Evolutionary conservation across 106 monocot genomes (phyloP), one percentile per base, ranked within the genome.

Genomic region (Dioscorea dumetorum): DNA sequence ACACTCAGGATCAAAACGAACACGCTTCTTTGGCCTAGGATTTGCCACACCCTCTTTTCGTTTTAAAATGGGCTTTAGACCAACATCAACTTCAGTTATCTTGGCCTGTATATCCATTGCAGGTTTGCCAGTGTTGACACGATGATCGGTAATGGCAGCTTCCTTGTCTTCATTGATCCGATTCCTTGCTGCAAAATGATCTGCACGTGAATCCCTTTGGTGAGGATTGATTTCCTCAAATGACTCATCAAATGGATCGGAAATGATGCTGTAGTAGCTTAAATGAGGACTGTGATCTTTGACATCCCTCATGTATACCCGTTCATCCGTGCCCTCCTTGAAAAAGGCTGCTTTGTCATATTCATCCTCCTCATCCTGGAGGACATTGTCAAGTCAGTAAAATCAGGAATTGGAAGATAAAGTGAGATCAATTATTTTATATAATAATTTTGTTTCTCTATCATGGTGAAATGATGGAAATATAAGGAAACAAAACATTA

Each of bases 311-410:
- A 99, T 93, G 76, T 99, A 99, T 19, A 99, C 64, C 24, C 99
- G 83, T 56, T 93, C 90, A 22, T 67, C 57, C 18, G 67, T 64
- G 24, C 80, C 65, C 56, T 83, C 93, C 60, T 50, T 74, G 75
- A 82, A 71, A 32, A 87, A 49, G 22, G 99, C 99, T 33, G 64
- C 75, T 83, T 74, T 83, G 51, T 99, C 99, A 70, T 68, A 93
- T 79, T 90, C 87, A 74, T 99, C 99, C 70, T 99, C 99, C 70
- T 99, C 99, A 49, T 99, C 99, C 99, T 99, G 81, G 71, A 71
- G 11, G 57, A 56, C 61, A 50, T 56, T 58, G 41, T 28, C 21
- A 22, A 51, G 50, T 23, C 6, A 24, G 66, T 50, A 15, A 66
- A 59, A 59, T 31, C 16, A 13, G 11, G 17, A 54, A 54, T 54